Base-by-base conservation (phyloP, 2,329 filamentous ascomycete species). In the Plectosphaerella sp. region DNA sequence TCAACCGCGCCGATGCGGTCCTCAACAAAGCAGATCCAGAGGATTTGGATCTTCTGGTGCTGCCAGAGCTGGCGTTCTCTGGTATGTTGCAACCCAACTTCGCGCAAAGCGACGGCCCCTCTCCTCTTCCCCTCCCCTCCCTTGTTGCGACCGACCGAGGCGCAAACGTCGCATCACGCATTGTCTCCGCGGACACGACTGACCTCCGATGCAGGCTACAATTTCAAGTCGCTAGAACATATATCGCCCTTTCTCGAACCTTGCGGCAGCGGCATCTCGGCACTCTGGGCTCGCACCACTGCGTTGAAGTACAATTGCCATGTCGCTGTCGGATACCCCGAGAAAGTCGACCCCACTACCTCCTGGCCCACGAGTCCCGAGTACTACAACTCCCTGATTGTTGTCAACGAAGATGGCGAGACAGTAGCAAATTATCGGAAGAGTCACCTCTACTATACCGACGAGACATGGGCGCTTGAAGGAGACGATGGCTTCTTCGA, bases 31-130 rank as follows among this genome's bases (percentile, higher is more conserved):
- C 80, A 0, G 69, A 76, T 6, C 69, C 76, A 0, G 68, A 78
- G 2, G 70, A 77, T n/a, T 46, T 92, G 1, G 87, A 91, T 62
- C 75, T 92, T 28, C 73, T 94, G 0, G 82, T 93, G 0, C 70
- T 93, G 0, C 88, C 89, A 0, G 89, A 93, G 64, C 71, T 93
- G 65, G 87, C 89, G 1, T 91, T 93, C 62, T 79, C 83, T 52
- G 86, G 86, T 88, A 68, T 58, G 71, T n/a, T n/a, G n/a, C n/a
- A n/a, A n/a, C n/a, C n/a, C n/a, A n/a, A n/a, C n/a, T n/a, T n/a
- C n/a, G n/a, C n/a, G n/a, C n/a, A n/a, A n/a, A n/a, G n/a, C n/a
- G n/a, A n/a, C n/a, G n/a, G n/a, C n/a, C n/a, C n/a, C n/a, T n/a
- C n/a, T n/a, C n/a, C n/a, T n/a, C n/a, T n/a, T n/a, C n/a, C n/a